Evolutionary conservation across 106 monocot genomes (phyloP), one percentile per base, ranked within the genome.

Genomic region (Dioscorea dumetorum): DNA sequence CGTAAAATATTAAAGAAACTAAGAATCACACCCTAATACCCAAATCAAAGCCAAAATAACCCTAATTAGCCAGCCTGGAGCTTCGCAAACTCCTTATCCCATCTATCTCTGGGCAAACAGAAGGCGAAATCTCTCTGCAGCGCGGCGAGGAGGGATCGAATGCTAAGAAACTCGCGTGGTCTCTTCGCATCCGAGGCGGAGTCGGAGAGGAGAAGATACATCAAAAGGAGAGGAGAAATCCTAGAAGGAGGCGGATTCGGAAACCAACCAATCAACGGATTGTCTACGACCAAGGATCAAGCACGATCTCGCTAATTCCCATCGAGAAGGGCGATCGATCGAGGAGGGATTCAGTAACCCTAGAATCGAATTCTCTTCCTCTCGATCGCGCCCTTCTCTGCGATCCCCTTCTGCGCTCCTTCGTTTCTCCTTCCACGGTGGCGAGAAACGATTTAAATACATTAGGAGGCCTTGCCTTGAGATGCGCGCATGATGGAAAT

Each of bases 41-140:
- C 53, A 64, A 72, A 72, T 50, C 22, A 6, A 33, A 50, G 23
- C 61, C 33, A 12, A 28, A 48, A 24, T 10, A 22, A 22, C 13
- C 58, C 58, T 67, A 9, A 62, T 50, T 72, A 77, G 23, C 73
- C 73, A 64, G 61, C 65, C 67, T 74, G 80, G 54, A 87, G 34
- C 41, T 66, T 73, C 63, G 76, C 74, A 72, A 73, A 87, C 65
- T 79, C 80, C 83, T 83, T 83, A 80, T 80, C 83, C 83, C 87
- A 83, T 77, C 80, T 50, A 61, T 80, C 79, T 18, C 72, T 60
- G 64, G 85, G 22, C 68, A 57, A 49, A 62, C 78, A 78, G 51
- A 77, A 63, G 63, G 57, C 62, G 70, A 68, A 72, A 50, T 32
- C 41, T 41, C 41, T 41, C 41, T 10, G 41, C 41, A 41, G 10